Evolutionary conservation across 2,329 filamentous ascomycete genomes (phyloP), one percentile per base, ranked within the genome.

Genomic region (Talaromyces pinophilus): DNA sequence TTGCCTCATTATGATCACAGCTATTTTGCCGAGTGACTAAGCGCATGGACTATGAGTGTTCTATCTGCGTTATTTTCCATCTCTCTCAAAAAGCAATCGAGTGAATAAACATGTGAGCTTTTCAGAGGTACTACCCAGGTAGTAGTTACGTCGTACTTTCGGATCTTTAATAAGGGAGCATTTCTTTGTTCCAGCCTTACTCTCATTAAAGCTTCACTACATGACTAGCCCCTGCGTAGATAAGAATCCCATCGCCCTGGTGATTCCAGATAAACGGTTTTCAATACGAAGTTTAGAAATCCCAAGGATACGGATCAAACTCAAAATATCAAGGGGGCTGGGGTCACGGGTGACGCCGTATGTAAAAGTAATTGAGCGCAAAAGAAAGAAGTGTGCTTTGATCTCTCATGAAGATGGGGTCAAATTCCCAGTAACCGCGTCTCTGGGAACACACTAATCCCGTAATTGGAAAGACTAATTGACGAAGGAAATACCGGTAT

Each of bases 281-380:
- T 30, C 13, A 33, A 1, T 11, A 54, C 25, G 28, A 25, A 54
- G 50, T 28, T 33, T 3, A 52, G 25, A 22, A 7, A 40, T 57
- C 54, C 54, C 54, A 40, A 40, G n/a, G 33, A 57, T 40, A 57
- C 54, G 33, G 54, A 17, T 38, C 33, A 57, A 22, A 38, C n/a
- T 40, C 33, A 38, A 55, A 55, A 19, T 19, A 15, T 10, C 33
- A 22, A 57, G 33, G n/a, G 52, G 50, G 15, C 10, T 11, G 11
- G 54, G 6, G 25, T 52, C 25, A 30, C n/a, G n/a, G 54, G 5
- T 11, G 11, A 10, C 7, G 22, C 10, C 22, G 22, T 52, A 52
- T 25, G 48, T 17, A 52, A 33, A n/a, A 8, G 22, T 35, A 35
- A 57, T 35, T 17, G 17, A 25, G n/a, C 8, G 11, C n/a, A 38